Conservation (phyloP, 2,329 filamentous ascomycete genomes). For the Curvularia sp. region DNA sequence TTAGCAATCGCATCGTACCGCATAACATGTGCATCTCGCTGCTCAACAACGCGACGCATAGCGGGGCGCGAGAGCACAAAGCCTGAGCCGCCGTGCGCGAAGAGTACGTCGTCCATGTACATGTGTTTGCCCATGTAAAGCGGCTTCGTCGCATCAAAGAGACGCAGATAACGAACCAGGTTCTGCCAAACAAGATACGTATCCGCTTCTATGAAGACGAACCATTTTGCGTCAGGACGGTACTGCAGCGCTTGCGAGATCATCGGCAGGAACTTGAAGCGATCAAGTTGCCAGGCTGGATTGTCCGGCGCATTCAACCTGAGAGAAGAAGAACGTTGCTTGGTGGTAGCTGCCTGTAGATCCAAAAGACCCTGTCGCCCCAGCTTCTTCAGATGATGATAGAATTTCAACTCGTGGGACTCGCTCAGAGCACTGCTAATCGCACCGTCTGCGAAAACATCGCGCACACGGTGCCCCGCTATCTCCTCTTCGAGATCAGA, state of each 20-base stretch:
- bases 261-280: slow-evolving; percentile 46
- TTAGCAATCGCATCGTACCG: slow-evolving; percentile 55
- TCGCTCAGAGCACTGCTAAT: slow-evolving; percentile 33
- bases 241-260: slow-evolving; percentile 36
- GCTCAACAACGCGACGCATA: slow-evolving; percentile 45
- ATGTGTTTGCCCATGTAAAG: slow-evolving; percentile 62
- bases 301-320: slow-evolving; percentile 4
- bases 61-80: slow-evolving; percentile 59
- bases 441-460: slow-evolving; percentile 33
- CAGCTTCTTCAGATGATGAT: slow-evolving; percentile 34
- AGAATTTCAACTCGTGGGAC: slow-evolving; percentile 41
- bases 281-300: slow-evolving; percentile 39
- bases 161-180: slow-evolving; percentile 59
- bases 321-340: too few species aligned
- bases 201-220: slow-evolving; percentile 64
- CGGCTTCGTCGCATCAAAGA: slow-evolving; percentile 56
- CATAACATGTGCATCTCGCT: slow-evolving; percentile 49
- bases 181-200: slow-evolving; percentile 63
- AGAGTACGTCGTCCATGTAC: slow-evolving; percentile 58
- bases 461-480: slow-evolving; percentile 33
- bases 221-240: slow-evolving; percentile 61
- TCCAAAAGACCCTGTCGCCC: slow-evolving; percentile 32
- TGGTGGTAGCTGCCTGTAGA: slow-evolving; percentile 7
- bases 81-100: slow-evolving; percentile 62
- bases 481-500: slow-evolving; percentile 44